Evolutionary conservation across 2,329 filamentous ascomycete species (phyloP).

Genomic region (Colletotrichum sp.): DNA sequence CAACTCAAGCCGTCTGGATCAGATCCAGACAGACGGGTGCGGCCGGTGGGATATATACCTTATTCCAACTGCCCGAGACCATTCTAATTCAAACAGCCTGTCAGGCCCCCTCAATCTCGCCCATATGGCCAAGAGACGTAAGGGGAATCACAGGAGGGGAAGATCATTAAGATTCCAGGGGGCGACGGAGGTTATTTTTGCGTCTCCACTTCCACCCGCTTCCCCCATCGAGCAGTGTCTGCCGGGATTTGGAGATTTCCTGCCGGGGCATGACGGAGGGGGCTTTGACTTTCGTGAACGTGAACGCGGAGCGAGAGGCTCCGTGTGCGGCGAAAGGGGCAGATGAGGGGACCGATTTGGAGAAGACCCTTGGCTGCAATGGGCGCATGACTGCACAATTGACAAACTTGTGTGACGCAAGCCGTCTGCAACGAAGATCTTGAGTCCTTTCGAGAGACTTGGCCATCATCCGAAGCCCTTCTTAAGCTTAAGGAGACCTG

Average conservation of each 20-base stretch:
- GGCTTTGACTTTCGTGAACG: neutral
- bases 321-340: slow-evolving; percentile 2
- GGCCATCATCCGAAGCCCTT: neutral
- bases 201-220: slow-evolving; percentile 2
- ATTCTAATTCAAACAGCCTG: neutral
- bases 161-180: slow-evolving; percentile 3
- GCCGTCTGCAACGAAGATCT: neutral
- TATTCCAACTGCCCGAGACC: neutral
- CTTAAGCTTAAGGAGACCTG: neutral
- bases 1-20: neutral
- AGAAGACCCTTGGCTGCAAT: neutral
- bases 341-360: neutral
- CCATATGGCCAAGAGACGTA: neutral
- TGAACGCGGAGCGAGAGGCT: slow-evolving; percentile 5
- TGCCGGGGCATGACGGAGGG: neutral
- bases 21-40: neutral
- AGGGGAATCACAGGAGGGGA: neutral
- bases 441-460: neutral
- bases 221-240: neutral
- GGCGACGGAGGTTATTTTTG: neutral
- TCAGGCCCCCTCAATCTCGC: neutral
- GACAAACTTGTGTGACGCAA: neutral
- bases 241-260: neutral
- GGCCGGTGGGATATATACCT: neutral
- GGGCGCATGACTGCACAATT: neutral